Evolutionary conservation across 2,329 filamentous ascomycete genomes (phyloP).

Genomic region (Spiromastix sp.): DNA sequence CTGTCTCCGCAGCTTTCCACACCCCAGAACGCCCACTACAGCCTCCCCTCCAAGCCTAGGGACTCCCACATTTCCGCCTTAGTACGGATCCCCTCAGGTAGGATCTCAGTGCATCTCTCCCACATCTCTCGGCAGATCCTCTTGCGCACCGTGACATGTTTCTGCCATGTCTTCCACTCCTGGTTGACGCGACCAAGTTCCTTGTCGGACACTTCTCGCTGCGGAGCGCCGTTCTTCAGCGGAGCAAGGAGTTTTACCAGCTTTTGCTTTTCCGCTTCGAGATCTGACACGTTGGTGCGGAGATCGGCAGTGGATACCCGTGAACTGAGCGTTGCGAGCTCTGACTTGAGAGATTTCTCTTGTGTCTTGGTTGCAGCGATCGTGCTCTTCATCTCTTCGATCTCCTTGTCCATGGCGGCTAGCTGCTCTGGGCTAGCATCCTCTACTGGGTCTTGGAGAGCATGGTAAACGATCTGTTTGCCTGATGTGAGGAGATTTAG

Average conservation of each 20-base stretch:
- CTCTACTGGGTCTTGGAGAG: constrained; percentile 41
- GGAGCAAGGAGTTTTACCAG: constrained; percentile 31
- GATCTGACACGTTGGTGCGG: constrained; percentile 28
- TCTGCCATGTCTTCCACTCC: constrained; percentile 38
- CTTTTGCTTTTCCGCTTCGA: constrained; percentile 36
- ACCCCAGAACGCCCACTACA: no score
- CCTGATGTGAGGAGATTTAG: constrained; percentile 29
- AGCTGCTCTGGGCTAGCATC: constrained; percentile 39
- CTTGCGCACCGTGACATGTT: constrained; percentile 30
- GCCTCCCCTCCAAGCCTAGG: constrained; percentile 27
- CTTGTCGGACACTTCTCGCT: constrained; percentile 34
- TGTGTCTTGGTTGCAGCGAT: constrained; percentile 35
- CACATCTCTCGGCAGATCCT: constrained; percentile 43
- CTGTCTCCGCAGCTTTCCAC: no score
- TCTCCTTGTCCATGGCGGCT: constrained; percentile 39
- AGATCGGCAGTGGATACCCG: constrained; percentile 44
- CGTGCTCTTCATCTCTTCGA: constrained; percentile 35
- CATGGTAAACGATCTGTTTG: constrained; percentile 54
- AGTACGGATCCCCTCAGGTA: constrained; percentile 37
- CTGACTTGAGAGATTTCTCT: constrained; percentile 40
- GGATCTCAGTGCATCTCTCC: constrained; percentile 36
- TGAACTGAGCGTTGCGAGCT: constrained; percentile 36
- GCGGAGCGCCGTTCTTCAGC: constrained; percentile 28
- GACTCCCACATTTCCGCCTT: constrained; percentile 41
- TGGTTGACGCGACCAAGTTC: constrained; percentile 38